Evolutionary conservation across 768 basidiomycete species (phyloP).

Genomic region (Mycena kentingensis): DNA sequence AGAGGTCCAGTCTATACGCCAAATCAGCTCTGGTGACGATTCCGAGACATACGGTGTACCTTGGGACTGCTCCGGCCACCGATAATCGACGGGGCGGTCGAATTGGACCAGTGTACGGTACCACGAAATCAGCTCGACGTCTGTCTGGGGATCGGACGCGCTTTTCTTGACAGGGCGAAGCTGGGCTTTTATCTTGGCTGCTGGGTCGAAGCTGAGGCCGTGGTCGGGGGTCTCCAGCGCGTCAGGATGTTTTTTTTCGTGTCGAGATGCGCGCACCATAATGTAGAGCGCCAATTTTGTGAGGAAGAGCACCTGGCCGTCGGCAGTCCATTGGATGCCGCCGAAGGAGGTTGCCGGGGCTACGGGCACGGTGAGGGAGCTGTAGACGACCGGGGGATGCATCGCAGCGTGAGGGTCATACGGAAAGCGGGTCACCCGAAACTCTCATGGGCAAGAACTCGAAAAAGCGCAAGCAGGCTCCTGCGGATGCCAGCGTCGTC

Average conservation of each 20-base stretch:
- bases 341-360: constrained; percentile 58
- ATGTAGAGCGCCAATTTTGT: constrained; percentile 70
- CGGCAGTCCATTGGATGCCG: constrained; percentile 72
- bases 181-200: constrained; percentile 49
- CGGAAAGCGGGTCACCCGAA: not conserved
- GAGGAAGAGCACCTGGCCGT: constrained; percentile 70
- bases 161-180: constrained; percentile 30
- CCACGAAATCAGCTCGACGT: constrained; percentile 56
- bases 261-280: constrained; percentile 46
- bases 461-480: constrained; percentile 3
- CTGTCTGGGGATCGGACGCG: constrained; percentile 14
- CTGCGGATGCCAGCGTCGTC: not conserved
- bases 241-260: not conserved
- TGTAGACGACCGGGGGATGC: constrained; percentile 44
- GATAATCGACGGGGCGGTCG: constrained; percentile 42
- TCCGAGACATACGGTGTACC: constrained; percentile 31
- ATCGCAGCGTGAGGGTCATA: constrained; percentile 4
- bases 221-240: constrained; percentile 66
- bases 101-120: constrained; percentile 73
- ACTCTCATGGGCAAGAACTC: constrained; percentile 4
- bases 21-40: not conserved
- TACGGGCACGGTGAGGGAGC: constrained; percentile 59
- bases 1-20: constrained; percentile 63
- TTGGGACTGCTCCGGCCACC: constrained; percentile 55
- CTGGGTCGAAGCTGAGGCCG: constrained; percentile 66